phyloP scores from a whole-genome alignment of 2,329 filamentous ascomycete species.

The Ilyonectria mors-panacis region DNA sequence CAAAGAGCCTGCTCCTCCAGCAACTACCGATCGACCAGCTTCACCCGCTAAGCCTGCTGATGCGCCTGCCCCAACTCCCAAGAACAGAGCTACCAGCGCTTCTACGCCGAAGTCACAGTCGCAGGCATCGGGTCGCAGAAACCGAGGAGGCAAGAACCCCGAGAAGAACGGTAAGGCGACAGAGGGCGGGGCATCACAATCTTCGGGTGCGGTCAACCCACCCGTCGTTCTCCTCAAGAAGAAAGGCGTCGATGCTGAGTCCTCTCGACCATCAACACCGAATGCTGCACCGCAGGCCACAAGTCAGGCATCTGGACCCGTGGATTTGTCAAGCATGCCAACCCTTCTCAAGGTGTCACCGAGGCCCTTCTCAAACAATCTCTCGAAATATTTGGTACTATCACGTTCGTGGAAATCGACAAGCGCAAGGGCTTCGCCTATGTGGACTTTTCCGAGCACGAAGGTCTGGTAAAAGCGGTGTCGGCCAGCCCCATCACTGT shows the following conservation, averaged over 20 bases:
- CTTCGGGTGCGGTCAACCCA: constrained; percentile 47
- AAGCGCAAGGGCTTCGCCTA: constrained; percentile 96
- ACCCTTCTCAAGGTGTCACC: constrained; percentile 92
- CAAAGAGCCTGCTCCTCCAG: constrained; percentile 50
- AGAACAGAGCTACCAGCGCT: constrained; percentile 39
- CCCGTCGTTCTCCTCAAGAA: constrained; percentile 62
- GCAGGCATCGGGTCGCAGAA: constrained; percentile 49
- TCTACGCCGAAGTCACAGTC: constrained; percentile 43
- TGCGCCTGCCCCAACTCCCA: constrained; percentile 36
- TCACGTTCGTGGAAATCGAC: constrained; percentile 90
- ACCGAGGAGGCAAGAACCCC: constrained; percentile 55
- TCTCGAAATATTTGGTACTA: constrained; percentile 80
- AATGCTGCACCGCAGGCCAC: constrained; percentile 44
- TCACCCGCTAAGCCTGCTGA: constrained; percentile 42
- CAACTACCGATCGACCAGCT: constrained; percentile 39
- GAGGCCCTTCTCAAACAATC: constrained; percentile 83
- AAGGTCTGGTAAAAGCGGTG: constrained; percentile 83
- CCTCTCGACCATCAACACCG: constrained; percentile 43
- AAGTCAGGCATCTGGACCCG: constrained; percentile 64
- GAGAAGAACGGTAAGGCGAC: constrained; percentile 56
- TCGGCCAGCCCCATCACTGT: constrained; percentile 85
- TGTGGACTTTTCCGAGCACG: constrained; percentile 85
- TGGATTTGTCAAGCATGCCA: constrained; percentile 86
- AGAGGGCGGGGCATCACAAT: constrained; percentile 30
- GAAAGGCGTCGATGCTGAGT: constrained; percentile 47